Base-by-base conservation (phyloP, 2,329 filamentous ascomycete species). In the Penicillium fuscoglaucum region DNA sequence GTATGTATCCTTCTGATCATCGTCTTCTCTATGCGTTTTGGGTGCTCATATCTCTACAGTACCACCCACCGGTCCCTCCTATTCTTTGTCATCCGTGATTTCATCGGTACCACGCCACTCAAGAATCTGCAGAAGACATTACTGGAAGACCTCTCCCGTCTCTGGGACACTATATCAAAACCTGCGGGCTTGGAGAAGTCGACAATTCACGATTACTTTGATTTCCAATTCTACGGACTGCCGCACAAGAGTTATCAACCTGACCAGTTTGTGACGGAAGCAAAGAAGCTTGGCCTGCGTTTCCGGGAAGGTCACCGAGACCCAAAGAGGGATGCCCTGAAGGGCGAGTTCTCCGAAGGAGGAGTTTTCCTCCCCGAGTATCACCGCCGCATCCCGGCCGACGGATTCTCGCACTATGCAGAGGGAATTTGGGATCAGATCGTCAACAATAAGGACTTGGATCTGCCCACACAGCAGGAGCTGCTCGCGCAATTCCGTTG, bases 71-170 rank as follows among this genome's bases (percentile, higher is more conserved):
- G 93, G 64, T 98, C 93, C 13, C 86, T 99, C 51, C 84, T 99
- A 37, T 98, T 99, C 82, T 99, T 99, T 80, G 95, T 99, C 66
- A 97, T 99, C 70, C 92, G 95, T 75, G 95, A 99, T 74, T 93
- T 97, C 75, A 85, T 98, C 64, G 95, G 95, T 64, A 91, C 87
- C 48, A 99, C 95, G 0, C 95, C 95, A 10, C 84, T 99, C 31
- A 82, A 87, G 62, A 98, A 97, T 76, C 85, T 99, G 54, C 90
- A 92, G 72, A 90, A 90, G 69, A 99, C 95, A 1, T 79, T 99
- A 49, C 82, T 96, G 64, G 90, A 96, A 77, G 95, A 98, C 74
- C 82, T 99, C 61, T 88, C 87, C 51, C 90, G 93, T 73, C 91
- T 99, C 68, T 99, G 95, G 95, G 84, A 89, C 3, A 90, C 91